Conservation (phyloP, 2,329 filamentous ascomycete genomes). For the Colletotrichum acutatum region DNA sequence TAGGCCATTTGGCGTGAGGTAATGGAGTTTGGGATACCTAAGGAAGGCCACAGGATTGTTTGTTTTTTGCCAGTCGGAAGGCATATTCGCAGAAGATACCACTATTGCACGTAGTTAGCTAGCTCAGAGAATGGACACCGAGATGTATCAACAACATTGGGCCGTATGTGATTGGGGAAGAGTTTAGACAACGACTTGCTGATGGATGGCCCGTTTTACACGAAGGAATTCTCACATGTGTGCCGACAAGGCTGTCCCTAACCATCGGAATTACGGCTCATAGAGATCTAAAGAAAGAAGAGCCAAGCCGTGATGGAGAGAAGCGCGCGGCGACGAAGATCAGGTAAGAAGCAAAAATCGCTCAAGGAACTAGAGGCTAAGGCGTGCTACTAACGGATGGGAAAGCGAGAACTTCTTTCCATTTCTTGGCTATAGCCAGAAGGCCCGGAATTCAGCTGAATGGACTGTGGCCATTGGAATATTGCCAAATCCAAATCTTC, state of each 20-base stretch:
- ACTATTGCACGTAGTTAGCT: conserved; percentile 11
- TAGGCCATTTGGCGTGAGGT: not conserved
- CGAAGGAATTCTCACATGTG: not conserved
- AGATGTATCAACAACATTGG: not conserved
- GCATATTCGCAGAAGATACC: conserved; percentile 14
- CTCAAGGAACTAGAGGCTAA: no score
- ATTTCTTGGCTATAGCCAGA: not conserved
- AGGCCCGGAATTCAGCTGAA: not conserved
- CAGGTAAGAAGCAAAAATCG: no score
- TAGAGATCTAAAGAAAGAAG: no score
- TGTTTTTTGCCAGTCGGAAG: not conserved
- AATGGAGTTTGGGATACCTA: conserved; percentile 10
- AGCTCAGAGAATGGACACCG: conserved; percentile 2
- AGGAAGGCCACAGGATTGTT: not conserved
- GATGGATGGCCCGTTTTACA: not conserved
- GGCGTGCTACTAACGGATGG: no score
- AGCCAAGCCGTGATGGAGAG: not conserved
- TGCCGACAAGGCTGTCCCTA: not conserved
- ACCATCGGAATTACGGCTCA: not conserved
- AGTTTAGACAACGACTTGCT: not conserved
- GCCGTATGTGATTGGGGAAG: not conserved
- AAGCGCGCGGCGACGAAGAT: not conserved
- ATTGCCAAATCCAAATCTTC: not conserved
- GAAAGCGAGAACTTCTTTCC: no score
- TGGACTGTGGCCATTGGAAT: not conserved